phyloP scores from a whole-genome alignment of 1,284 basidiomycete genomes.

The Uromyces viciae-fabae region DNA sequence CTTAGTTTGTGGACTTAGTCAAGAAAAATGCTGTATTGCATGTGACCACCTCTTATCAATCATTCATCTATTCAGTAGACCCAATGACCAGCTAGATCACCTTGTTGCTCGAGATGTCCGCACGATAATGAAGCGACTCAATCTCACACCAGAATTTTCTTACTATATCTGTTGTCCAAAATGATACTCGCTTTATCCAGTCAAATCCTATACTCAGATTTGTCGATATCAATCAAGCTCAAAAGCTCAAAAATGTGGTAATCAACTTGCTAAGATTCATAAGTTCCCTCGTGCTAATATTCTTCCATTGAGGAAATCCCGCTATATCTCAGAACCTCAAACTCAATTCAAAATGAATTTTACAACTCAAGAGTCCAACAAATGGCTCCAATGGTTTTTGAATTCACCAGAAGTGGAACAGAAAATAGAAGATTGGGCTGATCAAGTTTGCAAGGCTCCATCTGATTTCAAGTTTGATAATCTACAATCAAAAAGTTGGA shows the following conservation, averaged over 20 bases:
- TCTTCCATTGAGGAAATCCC: not conserved
- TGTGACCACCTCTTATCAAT: not conserved
- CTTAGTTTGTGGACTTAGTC: not conserved
- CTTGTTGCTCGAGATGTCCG: not conserved
- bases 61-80: not conserved
- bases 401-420: not conserved
- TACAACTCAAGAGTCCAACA: conserved; percentile 2
- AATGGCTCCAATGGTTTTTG: conserved; percentile 21
- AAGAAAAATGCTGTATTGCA: not conserved
- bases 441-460: not conserved
- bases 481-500: not conserved
- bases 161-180: not conserved
- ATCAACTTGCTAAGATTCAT: not conserved
- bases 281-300: not conserved
- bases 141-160: not conserved
- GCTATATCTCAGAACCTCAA: too few species aligned
- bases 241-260: not conserved
- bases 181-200: not conserved
- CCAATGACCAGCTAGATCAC: not conserved
- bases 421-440: conserved; percentile 15
- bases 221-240: not conserved
- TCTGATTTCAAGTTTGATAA: not conserved
- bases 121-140: not conserved
- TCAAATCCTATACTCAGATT: not conserved
- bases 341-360: not conserved